A percentile compares a stretch with the other conserved stretches of the same genome.
These are phyloP conservation scores for Eimeria brunetti DNA, from an alignment of 169 alveolate species.

Conservation along the genomic window DNA sequence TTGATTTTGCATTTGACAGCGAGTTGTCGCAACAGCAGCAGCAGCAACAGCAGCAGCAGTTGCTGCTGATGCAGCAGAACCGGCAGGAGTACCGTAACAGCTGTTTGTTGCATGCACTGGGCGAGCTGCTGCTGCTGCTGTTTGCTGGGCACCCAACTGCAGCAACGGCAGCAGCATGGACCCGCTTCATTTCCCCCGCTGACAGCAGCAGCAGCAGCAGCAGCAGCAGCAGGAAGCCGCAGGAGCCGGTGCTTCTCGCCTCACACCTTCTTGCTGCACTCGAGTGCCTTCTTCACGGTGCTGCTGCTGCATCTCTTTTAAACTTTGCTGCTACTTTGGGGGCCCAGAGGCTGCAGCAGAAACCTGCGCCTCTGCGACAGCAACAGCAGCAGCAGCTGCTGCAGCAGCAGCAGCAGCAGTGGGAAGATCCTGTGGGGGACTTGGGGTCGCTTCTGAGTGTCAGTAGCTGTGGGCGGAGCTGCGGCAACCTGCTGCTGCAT, in stretches of 20 bases:
- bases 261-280: conserved; percentile 23
- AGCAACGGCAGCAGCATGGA: conserved; percentile 69
- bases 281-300: conserved; percentile 62
- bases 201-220: conserved; percentile 45
- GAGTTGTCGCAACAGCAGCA: neutral
- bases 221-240: conserved; percentile 8
- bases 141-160: conserved; percentile 70
- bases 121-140: conserved; percentile 70
- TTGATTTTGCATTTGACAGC: neutral
- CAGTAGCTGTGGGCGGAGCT: conserved; percentile 19
- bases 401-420: conserved; percentile 31
- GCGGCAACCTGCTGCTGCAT: conserved; percentile 69
- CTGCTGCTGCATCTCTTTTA: conserved; percentile 62
- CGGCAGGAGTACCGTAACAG: conserved; percentile 69
- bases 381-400: conserved; percentile 43
- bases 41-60: conserved; percentile 52
- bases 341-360: conserved; percentile 58
- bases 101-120: conserved; percentile 65
- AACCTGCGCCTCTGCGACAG: conserved; percentile 4
- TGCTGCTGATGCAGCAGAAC: conserved; percentile 40
- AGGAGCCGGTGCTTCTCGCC: conserved; percentile 30
- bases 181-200: conserved; percentile 27
- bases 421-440: conserved; percentile 42
- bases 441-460: conserved; percentile 32
- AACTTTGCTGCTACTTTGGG: conserved; percentile 42